Conservation (phyloP, 2,329 filamentous ascomycete species). For the Corynespora cassiicola region DNA sequence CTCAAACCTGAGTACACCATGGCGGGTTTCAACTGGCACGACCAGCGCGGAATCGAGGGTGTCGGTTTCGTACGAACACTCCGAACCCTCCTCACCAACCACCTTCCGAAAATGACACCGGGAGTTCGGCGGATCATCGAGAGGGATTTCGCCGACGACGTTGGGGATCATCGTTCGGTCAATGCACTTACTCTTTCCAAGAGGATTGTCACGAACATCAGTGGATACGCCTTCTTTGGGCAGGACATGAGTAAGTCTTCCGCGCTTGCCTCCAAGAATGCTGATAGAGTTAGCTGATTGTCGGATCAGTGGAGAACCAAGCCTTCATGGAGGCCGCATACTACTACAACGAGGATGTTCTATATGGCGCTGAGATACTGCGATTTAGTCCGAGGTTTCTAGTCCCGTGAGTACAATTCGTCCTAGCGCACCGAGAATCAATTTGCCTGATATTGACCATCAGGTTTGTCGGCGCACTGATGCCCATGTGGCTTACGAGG, state of each 20-base stretch:
- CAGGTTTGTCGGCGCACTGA: background rate
- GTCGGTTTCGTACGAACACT: conserved; percentile 27
- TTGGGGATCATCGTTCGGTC: no score
- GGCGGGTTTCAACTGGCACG: conserved; percentile 39
- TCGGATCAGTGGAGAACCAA: conserved; percentile 21
- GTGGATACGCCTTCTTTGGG: conserved; percentile 18
- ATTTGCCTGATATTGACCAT: no score
- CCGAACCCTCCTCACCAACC: conserved; percentile 27
- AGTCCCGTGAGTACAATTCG: conserved; percentile 17
- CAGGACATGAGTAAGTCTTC: conserved; percentile 15
- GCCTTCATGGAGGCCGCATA: conserved; percentile 26
- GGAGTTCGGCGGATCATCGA: conserved; percentile 12
- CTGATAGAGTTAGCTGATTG: background rate
- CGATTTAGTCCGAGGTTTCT: conserved; percentile 22
- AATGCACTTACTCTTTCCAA: conserved; percentile 12
- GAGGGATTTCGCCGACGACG: no score
- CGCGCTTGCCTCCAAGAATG: background rate
- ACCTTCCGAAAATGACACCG: conserved; percentile 21
- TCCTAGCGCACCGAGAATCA: no score
- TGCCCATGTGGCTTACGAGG: background rate
- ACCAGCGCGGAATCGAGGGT: conserved; percentile 32
- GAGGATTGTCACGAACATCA: conserved; percentile 10
- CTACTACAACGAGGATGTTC: conserved; percentile 28
- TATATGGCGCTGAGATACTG: conserved; percentile 32
- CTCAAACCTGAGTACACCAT: conserved; percentile 30